Evolutionary conservation across 2,329 filamentous ascomycete species (phyloP).

Genomic region (Ophiostoma quercus): DNA sequence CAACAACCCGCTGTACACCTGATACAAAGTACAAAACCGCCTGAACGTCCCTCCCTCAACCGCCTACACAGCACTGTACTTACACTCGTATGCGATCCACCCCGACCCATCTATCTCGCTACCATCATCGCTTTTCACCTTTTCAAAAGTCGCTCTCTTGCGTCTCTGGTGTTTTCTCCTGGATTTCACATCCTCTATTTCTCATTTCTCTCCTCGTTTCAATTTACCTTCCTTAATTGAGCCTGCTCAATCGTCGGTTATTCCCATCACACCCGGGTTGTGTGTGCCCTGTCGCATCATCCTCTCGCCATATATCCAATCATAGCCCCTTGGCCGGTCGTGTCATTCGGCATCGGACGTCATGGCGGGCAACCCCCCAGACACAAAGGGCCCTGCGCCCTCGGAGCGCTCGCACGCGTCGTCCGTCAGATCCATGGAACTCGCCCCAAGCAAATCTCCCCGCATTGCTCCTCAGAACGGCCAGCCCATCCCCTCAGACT

Average conservation of each 20-base stretch:
- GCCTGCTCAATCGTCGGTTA: background rate
- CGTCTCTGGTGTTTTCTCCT: background rate
- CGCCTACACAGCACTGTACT: constrained; percentile 7
- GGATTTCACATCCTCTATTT: background rate
- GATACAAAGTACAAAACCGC: background rate
- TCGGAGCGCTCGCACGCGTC: constrained; percentile 47
- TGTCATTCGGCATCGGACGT: constrained; percentile 11
- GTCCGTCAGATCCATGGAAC: constrained; percentile 46
- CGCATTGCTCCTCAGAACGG: constrained; percentile 40
- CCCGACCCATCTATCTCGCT: background rate
- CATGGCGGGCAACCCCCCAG: constrained; percentile 34
- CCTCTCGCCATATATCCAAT: constrained; percentile 3
- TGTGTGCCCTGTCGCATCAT: constrained; percentile 5
- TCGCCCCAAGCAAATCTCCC: constrained; percentile 38
- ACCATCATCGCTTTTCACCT: background rate
- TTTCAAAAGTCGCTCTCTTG: background rate
- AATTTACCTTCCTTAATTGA: background rate
- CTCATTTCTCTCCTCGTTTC: background rate
- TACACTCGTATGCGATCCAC: constrained; percentile 11
- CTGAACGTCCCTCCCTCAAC: background rate
- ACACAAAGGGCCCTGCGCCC: constrained; percentile 36
- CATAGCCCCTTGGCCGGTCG: constrained; percentile 5
- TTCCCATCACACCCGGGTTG: background rate
- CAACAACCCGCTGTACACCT: background rate
- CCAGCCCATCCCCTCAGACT: constrained; percentile 30